Evolutionary conservation across 805 yeast species (phyloP), one percentile per base, ranked within the genome.

Genomic region (Cyberlindnera xishuangbannaensis): DNA sequence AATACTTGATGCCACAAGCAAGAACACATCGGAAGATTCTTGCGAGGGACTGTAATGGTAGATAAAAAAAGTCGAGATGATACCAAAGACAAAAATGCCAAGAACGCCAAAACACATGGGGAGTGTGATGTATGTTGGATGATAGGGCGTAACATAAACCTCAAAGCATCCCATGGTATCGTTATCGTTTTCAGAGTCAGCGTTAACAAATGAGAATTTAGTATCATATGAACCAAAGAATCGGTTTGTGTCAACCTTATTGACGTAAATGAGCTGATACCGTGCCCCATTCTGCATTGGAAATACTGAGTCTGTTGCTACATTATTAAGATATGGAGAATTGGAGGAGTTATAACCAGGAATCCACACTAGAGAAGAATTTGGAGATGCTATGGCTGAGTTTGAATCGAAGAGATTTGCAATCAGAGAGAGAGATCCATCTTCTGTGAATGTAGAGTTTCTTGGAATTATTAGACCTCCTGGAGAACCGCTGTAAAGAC

Each of bases 11-110:
- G 79, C 79, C 37, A 61, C 47, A 47, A 64, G 59, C 35, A 76
- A 46, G 48, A 73, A 67, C 21, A 77, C 70, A 42, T 73, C 63
- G 28, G 68, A 50, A 19, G 83, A 57, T 56, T 76, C 85, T 58
- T 71, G 77, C 48, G 67, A 71, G 1, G 83, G 78, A 24, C 82
- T 69, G 31, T 67, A 56, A 7, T 65, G 58, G 23, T 51, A 46
- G 16, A 65, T 58, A 38, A 69, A 50, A 23, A 60, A 40, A 35
- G 60, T 58, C 14, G 60, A 47, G 2, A 56, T 19, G 15, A 48
- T 41, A 23, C 73, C 62, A 17, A 71, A 41, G 3, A 59, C 36
- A n/a, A 62, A 61, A 6, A 78, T 52, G 4, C 59, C 56, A 2
- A 68, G 48, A 7, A 72, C 52, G 14, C 67, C 56, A 12, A 55